Percentiles rank a stretch among this genome's conserved stretches.
Evolutionary conservation across 1,284 basidiomycete genomes (phyloP).

Genomic region (Farysia itapuensis): DNA sequence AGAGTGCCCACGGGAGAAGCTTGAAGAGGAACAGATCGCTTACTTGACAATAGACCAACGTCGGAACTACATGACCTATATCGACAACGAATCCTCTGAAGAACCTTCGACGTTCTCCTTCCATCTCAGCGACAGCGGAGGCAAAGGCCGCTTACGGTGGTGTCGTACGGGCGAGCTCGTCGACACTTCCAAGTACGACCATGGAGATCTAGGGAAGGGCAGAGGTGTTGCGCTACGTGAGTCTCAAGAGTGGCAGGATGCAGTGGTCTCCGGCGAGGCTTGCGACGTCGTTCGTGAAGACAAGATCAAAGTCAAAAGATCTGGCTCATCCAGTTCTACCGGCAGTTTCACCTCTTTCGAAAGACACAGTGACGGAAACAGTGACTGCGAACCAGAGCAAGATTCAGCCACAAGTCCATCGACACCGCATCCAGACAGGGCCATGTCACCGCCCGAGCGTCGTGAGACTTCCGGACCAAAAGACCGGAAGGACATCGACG

Average conservation of each 20-base stretch:
- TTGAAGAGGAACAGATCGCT: conserved; percentile 67
- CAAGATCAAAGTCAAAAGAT: conserved; percentile 34
- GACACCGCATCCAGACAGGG: no score
- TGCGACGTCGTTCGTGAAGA: conserved; percentile 30
- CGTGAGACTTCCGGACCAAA: background rate
- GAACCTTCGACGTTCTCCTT: background rate
- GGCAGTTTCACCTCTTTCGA: conserved; percentile 13
- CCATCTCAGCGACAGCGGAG: background rate
- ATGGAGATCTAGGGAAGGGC: conserved; percentile 47
- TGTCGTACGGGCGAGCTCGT: conserved; percentile 67
- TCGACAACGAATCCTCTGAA: conserved; percentile 57
- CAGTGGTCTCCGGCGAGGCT: conserved; percentile 12
- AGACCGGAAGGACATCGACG: conserved; percentile 2
- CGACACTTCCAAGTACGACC: conserved; percentile 54
- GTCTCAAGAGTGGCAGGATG: conserved; percentile 29
- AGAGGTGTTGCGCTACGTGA: conserved; percentile 41
- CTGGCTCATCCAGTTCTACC: conserved; percentile 9
- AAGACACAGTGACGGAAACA: background rate
- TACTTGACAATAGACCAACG: conserved; percentile 66
- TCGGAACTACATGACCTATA: conserved; percentile 71
- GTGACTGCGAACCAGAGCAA: background rate
- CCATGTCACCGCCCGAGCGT: no score
- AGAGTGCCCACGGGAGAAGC: conserved; percentile 69
- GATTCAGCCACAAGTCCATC: background rate
- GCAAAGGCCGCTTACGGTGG: conserved; percentile 69